Evolutionary conservation across 768 basidiomycete genomes (phyloP), one percentile per base, ranked within the genome.

Genomic region (Psilocybe sp.): DNA sequence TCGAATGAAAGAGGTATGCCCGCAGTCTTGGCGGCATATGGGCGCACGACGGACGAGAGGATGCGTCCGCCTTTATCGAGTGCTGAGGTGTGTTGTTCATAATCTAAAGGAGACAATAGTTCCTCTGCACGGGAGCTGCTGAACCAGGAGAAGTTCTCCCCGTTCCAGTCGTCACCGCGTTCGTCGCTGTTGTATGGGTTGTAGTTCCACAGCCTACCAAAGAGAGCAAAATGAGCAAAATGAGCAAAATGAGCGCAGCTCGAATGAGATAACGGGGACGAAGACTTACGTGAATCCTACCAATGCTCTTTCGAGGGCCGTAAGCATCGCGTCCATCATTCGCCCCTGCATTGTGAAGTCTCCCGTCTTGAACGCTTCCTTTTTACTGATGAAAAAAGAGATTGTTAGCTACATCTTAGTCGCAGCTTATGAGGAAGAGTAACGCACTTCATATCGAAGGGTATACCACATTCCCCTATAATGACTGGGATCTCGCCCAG

Each of bases 131-230:
- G 81, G 33, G 65, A 68, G 38, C 72, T 70, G 59, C 83, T 84
- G 77, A 92, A 98, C 91, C 92, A 97, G 1, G 92, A 93, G 64
- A 99, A 98, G 69, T 95, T 97, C 68, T 99, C 95, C 46, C 89
- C 92, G 59, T 95, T 96, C 95, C 95, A 97, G 63, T 84, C 69
- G 63, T 98, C 95, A 13, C 96, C 96, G 19, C 67, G 59, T 14
- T 66, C 58, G 64, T 98, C 94, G 35, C 79, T 76, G 67, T 98
- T 98, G 45, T 77, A 72, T 0, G 95, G 89, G 60, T 98, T 97
- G 65, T 97, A 98, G 52, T 90, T 92, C 96, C 96, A 98, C 5
- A 98, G 69, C 1, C 93, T 97, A 46, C 45, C 16, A 16, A 32
- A 32, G 31, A 40, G 10, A 46, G 16, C 40, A 15, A 32, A 32